phyloP scores from a whole-genome alignment of 208 protist species.

The Willaertia magna region DNA sequence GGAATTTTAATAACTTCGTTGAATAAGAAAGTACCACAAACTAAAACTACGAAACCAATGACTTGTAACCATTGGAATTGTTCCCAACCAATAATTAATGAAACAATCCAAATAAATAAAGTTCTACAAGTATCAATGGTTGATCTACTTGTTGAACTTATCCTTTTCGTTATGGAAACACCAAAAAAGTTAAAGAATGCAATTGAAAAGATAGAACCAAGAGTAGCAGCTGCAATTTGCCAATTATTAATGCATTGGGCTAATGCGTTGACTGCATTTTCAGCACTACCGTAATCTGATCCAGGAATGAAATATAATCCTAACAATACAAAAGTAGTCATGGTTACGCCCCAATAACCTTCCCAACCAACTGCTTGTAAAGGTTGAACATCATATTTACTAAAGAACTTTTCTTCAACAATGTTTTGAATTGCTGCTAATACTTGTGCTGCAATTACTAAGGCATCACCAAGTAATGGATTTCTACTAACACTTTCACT shows the following conservation, averaged over 20 bases:
- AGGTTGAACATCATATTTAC: slow-evolving; percentile 48
- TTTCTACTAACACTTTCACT: slow-evolving; percentile 12
- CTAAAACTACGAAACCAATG: slow-evolving; percentile 22
- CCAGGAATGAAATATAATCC: slow-evolving; percentile 50
- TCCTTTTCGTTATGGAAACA: slow-evolving; percentile 28
- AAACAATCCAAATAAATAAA: slow-evolving; percentile 31
- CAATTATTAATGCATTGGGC: slow-evolving; percentile 13
- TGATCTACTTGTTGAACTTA: slow-evolving; percentile 23
- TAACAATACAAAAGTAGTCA: slow-evolving; percentile 49
- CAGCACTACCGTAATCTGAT: slow-evolving; percentile 15
- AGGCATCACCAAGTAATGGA: slow-evolving; percentile 48
- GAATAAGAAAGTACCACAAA: slow-evolving; percentile 22
- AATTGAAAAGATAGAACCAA: slow-evolving; percentile 33
- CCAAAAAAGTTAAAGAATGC: slow-evolving; percentile 45
- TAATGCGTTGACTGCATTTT: slow-evolving; percentile 30
- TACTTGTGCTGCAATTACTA: slow-evolving; percentile 63
- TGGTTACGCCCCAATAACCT: slow-evolving; percentile 60
- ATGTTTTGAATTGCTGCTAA: slow-evolving; percentile 71
- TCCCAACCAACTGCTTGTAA: slow-evolving; percentile 71
- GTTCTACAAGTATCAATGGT: slow-evolving; percentile 35
- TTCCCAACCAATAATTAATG: slow-evolving; percentile 33
- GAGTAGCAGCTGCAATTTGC: slow-evolving; percentile 9
- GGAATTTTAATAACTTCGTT: slow-evolving; percentile 20
- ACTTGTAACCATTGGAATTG: slow-evolving; percentile 23
- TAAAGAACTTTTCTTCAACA: slow-evolving; percentile 60